Conservation (phyloP, 371 early-diverging fungal species). For the Blakeslea trispora region DNA sequence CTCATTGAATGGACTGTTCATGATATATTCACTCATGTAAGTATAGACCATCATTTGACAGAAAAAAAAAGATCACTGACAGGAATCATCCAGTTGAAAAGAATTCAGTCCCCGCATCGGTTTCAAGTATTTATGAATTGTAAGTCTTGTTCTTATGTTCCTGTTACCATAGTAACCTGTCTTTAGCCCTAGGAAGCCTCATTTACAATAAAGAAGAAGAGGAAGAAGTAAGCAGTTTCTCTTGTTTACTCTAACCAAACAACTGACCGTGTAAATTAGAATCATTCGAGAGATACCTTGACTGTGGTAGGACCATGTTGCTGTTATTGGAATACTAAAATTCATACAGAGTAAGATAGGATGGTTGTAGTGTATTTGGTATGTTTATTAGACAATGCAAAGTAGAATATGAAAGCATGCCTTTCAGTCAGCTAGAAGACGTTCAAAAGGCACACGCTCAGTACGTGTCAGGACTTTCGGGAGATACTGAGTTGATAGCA, state of each 20-base stretch:
- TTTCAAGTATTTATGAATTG: slow-evolving; percentile 10
- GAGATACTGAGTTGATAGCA: not conserved
- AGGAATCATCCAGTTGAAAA: slow-evolving; percentile 5
- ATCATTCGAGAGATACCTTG: too few species aligned
- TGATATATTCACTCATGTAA: too few species aligned
- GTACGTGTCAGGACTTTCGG: slow-evolving; percentile 17
- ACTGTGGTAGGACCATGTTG: too few species aligned
- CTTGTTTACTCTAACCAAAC: slow-evolving; percentile 3
- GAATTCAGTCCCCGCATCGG: slow-evolving; percentile 2
- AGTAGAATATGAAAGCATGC: slow-evolving; percentile 29
- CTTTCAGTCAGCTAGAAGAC: slow-evolving; percentile 23
- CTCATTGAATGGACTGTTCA: not conserved
- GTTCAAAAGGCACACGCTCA: slow-evolving; percentile 27
- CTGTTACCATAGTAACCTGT: too few species aligned
- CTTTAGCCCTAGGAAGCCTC: slow-evolving; percentile 2
- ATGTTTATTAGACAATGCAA: slow-evolving; percentile 40
- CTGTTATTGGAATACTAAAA: too few species aligned
- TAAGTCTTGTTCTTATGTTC: too few species aligned
- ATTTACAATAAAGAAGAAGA: slow-evolving; percentile 3
- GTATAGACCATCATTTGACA: too few species aligned
- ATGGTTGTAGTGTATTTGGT: slow-evolving; percentile 40
- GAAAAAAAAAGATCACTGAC: too few species aligned
- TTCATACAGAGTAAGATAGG: too few species aligned
- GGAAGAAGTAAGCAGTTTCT: not conserved
- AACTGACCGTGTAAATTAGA: too few species aligned